phyloP scores from a whole-genome alignment of 306 rosid genomes.

The Medicago ruthenica region DNA sequence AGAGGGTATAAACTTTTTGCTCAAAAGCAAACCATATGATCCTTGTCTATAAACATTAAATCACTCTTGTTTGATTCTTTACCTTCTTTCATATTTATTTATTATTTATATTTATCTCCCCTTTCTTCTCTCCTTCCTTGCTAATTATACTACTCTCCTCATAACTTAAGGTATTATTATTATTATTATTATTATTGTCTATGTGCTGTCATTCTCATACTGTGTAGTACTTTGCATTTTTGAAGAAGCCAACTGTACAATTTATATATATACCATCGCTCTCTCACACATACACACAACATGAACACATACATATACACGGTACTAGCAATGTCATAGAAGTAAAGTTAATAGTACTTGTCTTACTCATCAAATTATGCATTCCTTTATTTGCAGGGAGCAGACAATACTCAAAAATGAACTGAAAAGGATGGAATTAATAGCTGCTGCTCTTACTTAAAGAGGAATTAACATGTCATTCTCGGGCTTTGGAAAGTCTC shows the following conservation, averaged over 20 bases:
- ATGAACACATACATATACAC: background rate
- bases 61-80: slow-evolving; percentile 49
- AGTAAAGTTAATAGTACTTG: background rate
- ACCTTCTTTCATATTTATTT: slow-evolving; percentile 10
- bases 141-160: slow-evolving; percentile 29
- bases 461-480: slow-evolving; percentile 39
- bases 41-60: slow-evolving; percentile 54
- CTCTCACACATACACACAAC: slow-evolving; percentile 15
- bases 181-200: slow-evolving; percentile 14
- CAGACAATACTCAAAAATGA: slow-evolving; percentile 34
- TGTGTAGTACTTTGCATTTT: slow-evolving; percentile 38
- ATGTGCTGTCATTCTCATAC: slow-evolving; percentile 74
- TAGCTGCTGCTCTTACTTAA: slow-evolving; percentile 16
- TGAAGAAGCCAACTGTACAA: slow-evolving; percentile 10
- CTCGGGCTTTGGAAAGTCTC: slow-evolving; percentile 42
- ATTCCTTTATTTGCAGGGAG: slow-evolving; percentile 38
- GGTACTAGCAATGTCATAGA: background rate
- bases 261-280: slow-evolving; percentile 20
- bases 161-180: slow-evolving; percentile 47
- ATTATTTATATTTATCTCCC: background rate
- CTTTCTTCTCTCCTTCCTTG: slow-evolving; percentile 31
- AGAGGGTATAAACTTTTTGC: slow-evolving; percentile 58
- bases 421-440: slow-evolving; percentile 47
- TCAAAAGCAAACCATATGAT: slow-evolving; percentile 56
- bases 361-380: slow-evolving; percentile 47